These are phyloP conservation scores for Coleophoma cylindrospora DNA, from an alignment of 2,329 filamentous ascomycete genomes.

Conservation along the genomic window DNA sequence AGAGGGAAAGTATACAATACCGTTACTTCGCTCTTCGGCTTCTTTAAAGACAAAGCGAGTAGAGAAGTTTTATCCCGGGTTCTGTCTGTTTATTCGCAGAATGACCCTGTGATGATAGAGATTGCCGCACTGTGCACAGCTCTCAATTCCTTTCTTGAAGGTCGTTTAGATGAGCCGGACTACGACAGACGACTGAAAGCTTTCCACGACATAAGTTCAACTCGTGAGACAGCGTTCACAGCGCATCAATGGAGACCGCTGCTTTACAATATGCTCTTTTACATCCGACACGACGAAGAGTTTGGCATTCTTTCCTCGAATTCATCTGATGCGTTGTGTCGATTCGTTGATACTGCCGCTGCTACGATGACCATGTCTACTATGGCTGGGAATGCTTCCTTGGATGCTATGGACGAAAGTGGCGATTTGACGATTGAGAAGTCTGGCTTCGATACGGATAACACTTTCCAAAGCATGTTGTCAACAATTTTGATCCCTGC, in stretches of 20 bases:
- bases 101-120: slow-evolving; percentile 53
- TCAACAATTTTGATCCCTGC: slow-evolving; percentile 65
- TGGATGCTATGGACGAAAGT: neutral
- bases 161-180: slow-evolving; percentile 77
- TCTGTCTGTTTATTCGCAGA: slow-evolving; percentile 63
- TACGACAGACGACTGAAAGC: slow-evolving; percentile 77
- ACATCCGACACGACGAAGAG: slow-evolving; percentile 81
- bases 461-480: slow-evolving; percentile 52
- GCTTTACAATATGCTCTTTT: slow-evolving; percentile 84
- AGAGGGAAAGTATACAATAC: slow-evolving; percentile 66
- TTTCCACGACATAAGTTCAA: slow-evolving; percentile 66
- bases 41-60: slow-evolving; percentile 78
- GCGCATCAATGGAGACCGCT: slow-evolving; percentile 80
- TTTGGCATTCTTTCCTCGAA: slow-evolving; percentile 76
- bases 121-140: slow-evolving; percentile 68
- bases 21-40: slow-evolving; percentile 78
- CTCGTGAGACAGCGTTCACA: slow-evolving; percentile 54
- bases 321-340: slow-evolving; percentile 73
- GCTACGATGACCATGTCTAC: no score
- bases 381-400: slow-evolving; percentile 28
- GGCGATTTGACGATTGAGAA: neutral
- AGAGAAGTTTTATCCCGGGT: slow-evolving; percentile 70
- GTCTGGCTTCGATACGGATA: neutral
- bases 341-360: slow-evolving; percentile 63
- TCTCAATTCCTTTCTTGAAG: slow-evolving; percentile 72